Percentiles rank a stretch among this genome's conserved stretches.
These are phyloP conservation scores for Cyberlindnera xylosilytica DNA, from an alignment of 805 yeast species.

Conservation along the genomic window DNA sequence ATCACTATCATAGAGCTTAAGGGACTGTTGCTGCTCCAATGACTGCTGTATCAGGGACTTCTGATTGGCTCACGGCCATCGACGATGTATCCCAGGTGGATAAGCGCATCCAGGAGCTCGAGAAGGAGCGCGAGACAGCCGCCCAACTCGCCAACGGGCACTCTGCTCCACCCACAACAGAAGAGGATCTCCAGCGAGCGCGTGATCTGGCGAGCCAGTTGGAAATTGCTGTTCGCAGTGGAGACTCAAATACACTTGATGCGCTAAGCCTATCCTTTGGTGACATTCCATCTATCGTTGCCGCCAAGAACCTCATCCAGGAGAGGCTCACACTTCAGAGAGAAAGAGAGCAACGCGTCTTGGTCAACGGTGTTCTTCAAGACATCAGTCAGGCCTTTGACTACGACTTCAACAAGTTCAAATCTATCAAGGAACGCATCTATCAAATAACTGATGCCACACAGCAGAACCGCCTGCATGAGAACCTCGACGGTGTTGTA, in stretches of 20 bases:
- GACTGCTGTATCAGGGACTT: conserved; percentile 2
- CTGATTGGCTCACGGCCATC: background rate
- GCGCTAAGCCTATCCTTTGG: conserved; percentile 24
- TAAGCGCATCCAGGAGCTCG: conserved; percentile 12
- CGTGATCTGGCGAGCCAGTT: conserved; percentile 17
- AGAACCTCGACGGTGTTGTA: conserved; percentile 10
- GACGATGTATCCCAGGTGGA: conserved; percentile 12
- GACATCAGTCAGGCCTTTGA: conserved; percentile 8
- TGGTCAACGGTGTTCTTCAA: conserved; percentile 8
- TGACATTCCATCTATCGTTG: conserved; percentile 15
- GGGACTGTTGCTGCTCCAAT: background rate
- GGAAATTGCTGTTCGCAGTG: conserved; percentile 14
- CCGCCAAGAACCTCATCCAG: conserved; percentile 15
- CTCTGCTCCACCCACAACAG: background rate
- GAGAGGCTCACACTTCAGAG: conserved; percentile 7
- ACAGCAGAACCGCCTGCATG: background rate
- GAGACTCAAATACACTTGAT: conserved; percentile 20
- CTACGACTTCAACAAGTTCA: conserved; percentile 15
- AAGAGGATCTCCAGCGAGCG: conserved; percentile 12
- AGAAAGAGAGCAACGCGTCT: conserved; percentile 3
- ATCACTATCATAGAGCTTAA: no score
- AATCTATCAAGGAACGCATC: conserved; percentile 8
- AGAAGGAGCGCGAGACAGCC: conserved; percentile 7
- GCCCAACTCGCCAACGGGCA: conserved; percentile 3
- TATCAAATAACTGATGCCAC: conserved; percentile 1